Evolutionary conservation across 768 basidiomycete genomes (phyloP).

Genomic region (Amanita molliuscula): DNA sequence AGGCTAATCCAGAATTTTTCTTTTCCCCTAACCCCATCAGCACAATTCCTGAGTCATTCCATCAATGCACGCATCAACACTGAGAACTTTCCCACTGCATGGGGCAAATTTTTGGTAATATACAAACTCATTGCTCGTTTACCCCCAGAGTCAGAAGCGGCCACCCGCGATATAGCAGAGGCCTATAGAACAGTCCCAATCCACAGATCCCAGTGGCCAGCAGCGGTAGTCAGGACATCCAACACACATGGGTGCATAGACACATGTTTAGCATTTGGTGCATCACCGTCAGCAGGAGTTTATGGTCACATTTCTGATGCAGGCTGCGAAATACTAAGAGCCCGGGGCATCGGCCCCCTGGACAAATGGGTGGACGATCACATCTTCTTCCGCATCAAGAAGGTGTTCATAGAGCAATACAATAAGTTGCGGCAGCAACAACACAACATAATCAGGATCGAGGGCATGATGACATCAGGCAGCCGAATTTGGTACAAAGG

Average conservation of each 20-base stretch:
- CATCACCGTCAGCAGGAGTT: constrained; percentile 7
- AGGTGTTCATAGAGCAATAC: neutral
- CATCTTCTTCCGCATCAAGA: constrained; percentile 15
- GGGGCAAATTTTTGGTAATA: constrained; percentile 13
- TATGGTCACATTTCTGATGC: constrained; percentile 17
- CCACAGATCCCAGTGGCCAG: constrained; percentile 24
- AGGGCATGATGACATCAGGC: neutral
- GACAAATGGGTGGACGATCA: constrained; percentile 18
- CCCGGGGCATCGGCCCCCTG: constrained; percentile 15
- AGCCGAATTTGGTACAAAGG: constrained; percentile 15
- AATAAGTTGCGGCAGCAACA: neutral
- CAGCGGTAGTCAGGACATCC: constrained; percentile 13
- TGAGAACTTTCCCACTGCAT: constrained; percentile 21
- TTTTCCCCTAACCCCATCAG: neutral
- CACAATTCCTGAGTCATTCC: constrained; percentile 6
- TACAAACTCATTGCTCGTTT: constrained; percentile 17
- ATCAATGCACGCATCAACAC: constrained; percentile 16
- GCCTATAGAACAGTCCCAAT: constrained; percentile 25
- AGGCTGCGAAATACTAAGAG: constrained; percentile 12
- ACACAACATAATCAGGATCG: neutral
- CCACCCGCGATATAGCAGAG: constrained; percentile 26
- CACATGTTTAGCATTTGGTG: constrained; percentile 11
- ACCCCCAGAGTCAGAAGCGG: constrained; percentile 25
- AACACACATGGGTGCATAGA: constrained; percentile 7
- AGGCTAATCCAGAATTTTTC: constrained; percentile 20